A percentile compares a stretch with the other conserved stretches of the same genome.
phyloP scores from a whole-genome alignment of 345 rosid species.

The Ailanthus altissimus region DNA sequence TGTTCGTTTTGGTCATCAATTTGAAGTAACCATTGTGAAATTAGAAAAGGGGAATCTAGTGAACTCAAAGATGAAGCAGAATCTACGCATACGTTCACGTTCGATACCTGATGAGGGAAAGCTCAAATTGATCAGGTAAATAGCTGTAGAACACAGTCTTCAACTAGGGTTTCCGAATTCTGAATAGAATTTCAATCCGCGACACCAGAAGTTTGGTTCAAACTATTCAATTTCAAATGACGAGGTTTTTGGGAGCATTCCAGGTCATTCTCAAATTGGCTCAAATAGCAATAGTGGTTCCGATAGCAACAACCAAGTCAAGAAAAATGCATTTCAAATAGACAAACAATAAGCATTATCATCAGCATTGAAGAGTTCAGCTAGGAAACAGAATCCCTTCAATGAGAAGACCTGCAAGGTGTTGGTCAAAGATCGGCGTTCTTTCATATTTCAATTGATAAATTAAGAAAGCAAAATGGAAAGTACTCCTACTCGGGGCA shows the following conservation, averaged over 20 bases:
- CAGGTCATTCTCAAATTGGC: neutral
- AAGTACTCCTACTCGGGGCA: constrained; percentile 9
- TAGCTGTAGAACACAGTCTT: constrained; percentile 19
- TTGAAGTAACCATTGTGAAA: constrained; percentile 34
- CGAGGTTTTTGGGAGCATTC: neutral
- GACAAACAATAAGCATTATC: constrained; percentile 7
- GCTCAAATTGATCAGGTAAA: constrained; percentile 17
- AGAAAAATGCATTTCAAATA: constrained; percentile 7
- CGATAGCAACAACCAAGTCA: neutral
- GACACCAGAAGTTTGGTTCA: neutral
- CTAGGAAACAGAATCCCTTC: neutral
- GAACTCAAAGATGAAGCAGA: constrained; percentile 20
- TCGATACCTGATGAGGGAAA: constrained; percentile 9
- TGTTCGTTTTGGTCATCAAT: constrained; percentile 38
- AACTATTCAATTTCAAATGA: neutral
- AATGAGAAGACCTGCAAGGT: neutral
- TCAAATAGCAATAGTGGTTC: neutral
- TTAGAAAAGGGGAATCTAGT: constrained; percentile 26
- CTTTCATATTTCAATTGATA: neutral
- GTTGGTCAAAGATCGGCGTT: neutral
- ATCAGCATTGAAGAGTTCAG: neutral
- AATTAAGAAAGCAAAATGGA: constrained; percentile 6
- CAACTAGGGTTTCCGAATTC: constrained; percentile 13
- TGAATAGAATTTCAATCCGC: neutral
- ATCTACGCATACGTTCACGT: constrained; percentile 13